Evolutionary conservation across 2,329 filamentous ascomycete genomes (phyloP).

Genomic region (Colletotrichum sp.): DNA sequence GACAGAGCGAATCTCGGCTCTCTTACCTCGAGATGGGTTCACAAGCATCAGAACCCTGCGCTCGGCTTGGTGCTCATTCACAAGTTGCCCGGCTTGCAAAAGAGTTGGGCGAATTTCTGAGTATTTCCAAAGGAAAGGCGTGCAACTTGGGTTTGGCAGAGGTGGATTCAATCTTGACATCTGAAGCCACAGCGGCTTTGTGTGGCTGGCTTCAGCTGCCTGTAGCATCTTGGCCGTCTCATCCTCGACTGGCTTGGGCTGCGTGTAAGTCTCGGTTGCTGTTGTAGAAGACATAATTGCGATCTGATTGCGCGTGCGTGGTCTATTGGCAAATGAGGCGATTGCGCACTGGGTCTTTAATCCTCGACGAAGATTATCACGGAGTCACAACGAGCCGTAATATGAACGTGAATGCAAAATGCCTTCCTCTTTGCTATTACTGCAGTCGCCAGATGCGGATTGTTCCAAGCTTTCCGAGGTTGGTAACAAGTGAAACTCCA

Average conservation of each 20-base stretch:
- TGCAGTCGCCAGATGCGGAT: background rate
- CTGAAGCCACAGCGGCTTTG: constrained; percentile 47
- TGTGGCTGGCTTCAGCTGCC: constrained; percentile 19
- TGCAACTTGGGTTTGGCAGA: constrained; percentile 43
- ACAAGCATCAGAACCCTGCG: constrained; percentile 41
- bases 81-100: constrained; percentile 33
- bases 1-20: constrained; percentile 28
- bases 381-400: background rate
- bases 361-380: background rate
- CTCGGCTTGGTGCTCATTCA: constrained; percentile 39
- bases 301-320: background rate
- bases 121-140: constrained; percentile 39
- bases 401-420: background rate
- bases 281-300: background rate
- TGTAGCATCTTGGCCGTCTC: background rate
- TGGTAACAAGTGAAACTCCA: background rate
- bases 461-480: background rate
- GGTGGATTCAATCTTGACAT: constrained; percentile 50
- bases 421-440: background rate
- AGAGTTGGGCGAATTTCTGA: constrained; percentile 35
- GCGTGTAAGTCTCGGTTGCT: background rate
- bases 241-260: background rate
- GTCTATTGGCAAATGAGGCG: background rate
- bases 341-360: background rate
- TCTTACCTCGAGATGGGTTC: constrained; percentile 34